A percentile compares a stretch with the other conserved stretches of the same genome.
These are phyloP conservation scores for Paecilomyces niveus DNA, from an alignment of 2,329 filamentous ascomycete genomes.

Conservation along the genomic window DNA sequence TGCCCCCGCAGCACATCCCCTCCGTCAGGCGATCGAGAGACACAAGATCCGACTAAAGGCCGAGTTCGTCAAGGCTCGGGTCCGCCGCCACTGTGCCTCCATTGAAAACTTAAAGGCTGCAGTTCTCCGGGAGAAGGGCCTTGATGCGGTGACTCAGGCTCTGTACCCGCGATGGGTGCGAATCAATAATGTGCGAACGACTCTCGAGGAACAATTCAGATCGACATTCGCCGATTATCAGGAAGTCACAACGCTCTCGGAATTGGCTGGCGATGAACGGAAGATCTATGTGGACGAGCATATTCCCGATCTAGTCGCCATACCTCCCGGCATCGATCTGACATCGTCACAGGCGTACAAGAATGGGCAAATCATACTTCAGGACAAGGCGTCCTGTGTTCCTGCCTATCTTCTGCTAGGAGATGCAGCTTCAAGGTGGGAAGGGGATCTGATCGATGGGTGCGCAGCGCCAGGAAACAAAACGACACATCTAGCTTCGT, in stretches of 20 bases:
- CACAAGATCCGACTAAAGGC: conserved; percentile 75
- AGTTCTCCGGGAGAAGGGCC: conserved; percentile 35
- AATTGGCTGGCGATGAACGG: conserved; percentile 43
- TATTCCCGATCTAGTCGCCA: conserved; percentile 74
- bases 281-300: conserved; percentile 67
- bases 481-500: conserved; percentile 83
- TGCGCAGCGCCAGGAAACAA: conserved; percentile 97
- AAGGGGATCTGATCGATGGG: conserved; percentile 76
- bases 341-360: conserved; percentile 67
- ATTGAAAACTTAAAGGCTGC: conserved; percentile 53
- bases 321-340: conserved; percentile 65
- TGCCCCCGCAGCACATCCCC: conserved; percentile 68
- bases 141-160: conserved; percentile 18
- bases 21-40: conserved; percentile 66
- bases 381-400: conserved; percentile 96
- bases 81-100: conserved; percentile 63
- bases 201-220: conserved; percentile 62
- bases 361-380: conserved; percentile 73
- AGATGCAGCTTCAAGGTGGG: conserved; percentile 37
- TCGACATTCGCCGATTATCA: conserved; percentile 64
- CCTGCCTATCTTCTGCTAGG: conserved; percentile 77
- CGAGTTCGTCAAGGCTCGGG: conserved; percentile 72
- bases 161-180: conserved; percentile 84
- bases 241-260: conserved; percentile 48
- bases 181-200: conserved; percentile 71